Evolutionary conservation across 495 filamentous ascomycete species (phyloP).

Genomic region (Penicillium ochrochloron): DNA sequence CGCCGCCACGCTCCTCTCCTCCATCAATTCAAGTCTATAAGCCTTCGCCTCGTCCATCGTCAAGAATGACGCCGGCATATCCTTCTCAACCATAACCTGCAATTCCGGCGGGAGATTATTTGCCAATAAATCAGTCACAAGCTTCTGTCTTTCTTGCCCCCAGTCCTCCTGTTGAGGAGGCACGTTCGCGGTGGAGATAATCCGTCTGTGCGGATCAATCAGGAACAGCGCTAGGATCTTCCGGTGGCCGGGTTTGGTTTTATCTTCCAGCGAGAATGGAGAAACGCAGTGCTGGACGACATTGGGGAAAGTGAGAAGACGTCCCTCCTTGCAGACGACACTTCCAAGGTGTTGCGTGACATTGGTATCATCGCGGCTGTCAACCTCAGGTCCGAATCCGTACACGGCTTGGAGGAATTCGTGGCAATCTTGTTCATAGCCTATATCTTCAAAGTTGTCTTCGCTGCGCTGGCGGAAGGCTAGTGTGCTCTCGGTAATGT

Average conservation of each 20-base stretch:
- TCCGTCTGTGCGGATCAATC: conserved; percentile 56
- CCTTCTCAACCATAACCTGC: conserved; percentile 19
- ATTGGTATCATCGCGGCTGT: conserved; percentile 6
- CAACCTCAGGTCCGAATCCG: conserved; percentile 22
- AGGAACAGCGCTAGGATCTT: conserved; percentile 63
- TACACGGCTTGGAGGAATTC: conserved; percentile 29
- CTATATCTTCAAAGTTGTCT: conserved; percentile 18
- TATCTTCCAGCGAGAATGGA: conserved; percentile 55
- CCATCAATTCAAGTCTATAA: conserved; percentile 55
- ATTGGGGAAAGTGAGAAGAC: conserved; percentile 42
- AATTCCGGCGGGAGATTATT: conserved; percentile 17
- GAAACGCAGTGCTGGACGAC: conserved; percentile 57
- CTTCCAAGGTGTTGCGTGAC: conserved; percentile 43
- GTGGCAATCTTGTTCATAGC: conserved; percentile 21
- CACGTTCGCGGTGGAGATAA: conserved; percentile 61
- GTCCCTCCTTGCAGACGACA: conserved; percentile 35
- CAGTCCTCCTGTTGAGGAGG: conserved; percentile 57
- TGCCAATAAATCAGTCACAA: neutral
- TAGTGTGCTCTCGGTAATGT: conserved; percentile 61
- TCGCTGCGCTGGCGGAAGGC: conserved; percentile 51
- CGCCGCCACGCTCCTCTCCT: conserved; percentile 30
- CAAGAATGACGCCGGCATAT: conserved; percentile 35
- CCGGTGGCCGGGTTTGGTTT: conserved; percentile 57
- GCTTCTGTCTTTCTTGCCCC: conserved; percentile 26
- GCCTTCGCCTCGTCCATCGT: conserved; percentile 49